These are phyloP conservation scores for Exidia glandulosa DNA, from an alignment of 768 basidiomycete genomes.

Conservation along the genomic window DNA sequence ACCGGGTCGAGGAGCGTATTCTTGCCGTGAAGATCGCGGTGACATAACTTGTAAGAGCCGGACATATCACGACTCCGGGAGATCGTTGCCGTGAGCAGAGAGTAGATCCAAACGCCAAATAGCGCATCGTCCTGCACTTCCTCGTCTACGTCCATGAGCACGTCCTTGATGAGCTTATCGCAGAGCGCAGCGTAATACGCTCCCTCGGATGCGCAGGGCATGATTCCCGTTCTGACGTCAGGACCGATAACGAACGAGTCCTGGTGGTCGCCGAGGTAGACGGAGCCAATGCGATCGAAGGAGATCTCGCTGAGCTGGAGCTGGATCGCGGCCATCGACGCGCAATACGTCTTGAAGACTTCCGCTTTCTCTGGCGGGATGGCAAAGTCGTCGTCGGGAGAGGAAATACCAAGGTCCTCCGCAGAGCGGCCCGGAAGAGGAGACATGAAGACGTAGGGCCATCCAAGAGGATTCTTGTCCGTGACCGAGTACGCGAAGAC, in stretches of 20 bases:
- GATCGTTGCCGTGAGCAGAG: background rate
- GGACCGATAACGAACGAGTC: background rate
- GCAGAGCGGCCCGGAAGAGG: background rate
- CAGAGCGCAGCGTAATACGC: background rate
- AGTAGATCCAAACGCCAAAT: background rate
- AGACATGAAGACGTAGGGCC: background rate
- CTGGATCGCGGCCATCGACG: background rate
- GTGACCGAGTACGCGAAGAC: conserved; percentile 12
- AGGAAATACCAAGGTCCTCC: background rate
- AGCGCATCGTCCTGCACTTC: background rate
- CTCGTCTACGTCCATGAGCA: background rate
- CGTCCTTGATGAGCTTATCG: background rate
- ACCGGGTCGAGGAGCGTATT: background rate
- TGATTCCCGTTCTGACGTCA: background rate
- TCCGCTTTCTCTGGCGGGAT: background rate
- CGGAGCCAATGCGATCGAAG: background rate
- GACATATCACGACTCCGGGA: background rate
- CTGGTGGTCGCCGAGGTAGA: background rate
- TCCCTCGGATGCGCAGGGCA: background rate
- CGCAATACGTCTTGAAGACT: background rate
- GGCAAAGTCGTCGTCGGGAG: background rate
- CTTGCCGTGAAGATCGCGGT: background rate
- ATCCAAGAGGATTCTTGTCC: background rate
- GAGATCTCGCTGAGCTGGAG: conserved; percentile 1
- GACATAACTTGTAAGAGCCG: background rate